Base-by-base conservation (phyloP, 352 stramenopile genomes). In the Pythium phragmitis region DNA sequence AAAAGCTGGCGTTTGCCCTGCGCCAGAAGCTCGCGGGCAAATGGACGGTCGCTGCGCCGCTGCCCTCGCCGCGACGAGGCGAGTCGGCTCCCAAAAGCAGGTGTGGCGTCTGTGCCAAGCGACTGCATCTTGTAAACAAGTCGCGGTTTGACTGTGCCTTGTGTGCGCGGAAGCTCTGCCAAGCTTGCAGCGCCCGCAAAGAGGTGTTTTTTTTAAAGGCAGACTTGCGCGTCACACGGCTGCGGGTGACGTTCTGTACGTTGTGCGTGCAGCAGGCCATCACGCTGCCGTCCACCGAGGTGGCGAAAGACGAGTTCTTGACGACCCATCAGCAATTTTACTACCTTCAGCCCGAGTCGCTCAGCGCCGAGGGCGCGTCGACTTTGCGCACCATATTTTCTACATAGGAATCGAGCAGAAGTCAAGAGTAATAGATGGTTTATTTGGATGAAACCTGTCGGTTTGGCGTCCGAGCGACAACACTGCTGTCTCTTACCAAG, bases 211-310 rank as follows among this genome's bases (percentile, higher is more conserved):
- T 60, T 21, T 17, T 59, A 11, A 36, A 58, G 16, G 26, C 9
- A 8, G 59, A 65, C 30, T 52, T 48, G 17, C 54, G 34, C 34
- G 41, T 54, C 39, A 54, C 19, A 8, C 36, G 39, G 3, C 6
- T 54, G 39, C 59, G 59, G 3, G 16, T 65, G 17, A 65, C 59
- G 21, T 65, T 65, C 59, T 65, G 59, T 21, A 46, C 23, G 23
- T 53, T 53, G 41, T 65, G 59, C 26, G 23, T 59, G 12, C 59
- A 59, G 30, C 59, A 65, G 8, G 59, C 59, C 3, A 54, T 65
- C 41, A 58, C 26, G 13, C 26, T 65, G 52, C 49, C 59, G 17
- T 53, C 59, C 4, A 19, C 23, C 6, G 53, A 55, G 37, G 59
- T 50, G 5, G 59, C 59, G 12, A 21, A 39, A 3, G 59, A 65